phyloP scores from a whole-genome alignment of 2,329 filamentous ascomycete genomes.

The Claviceps sp. region DNA sequence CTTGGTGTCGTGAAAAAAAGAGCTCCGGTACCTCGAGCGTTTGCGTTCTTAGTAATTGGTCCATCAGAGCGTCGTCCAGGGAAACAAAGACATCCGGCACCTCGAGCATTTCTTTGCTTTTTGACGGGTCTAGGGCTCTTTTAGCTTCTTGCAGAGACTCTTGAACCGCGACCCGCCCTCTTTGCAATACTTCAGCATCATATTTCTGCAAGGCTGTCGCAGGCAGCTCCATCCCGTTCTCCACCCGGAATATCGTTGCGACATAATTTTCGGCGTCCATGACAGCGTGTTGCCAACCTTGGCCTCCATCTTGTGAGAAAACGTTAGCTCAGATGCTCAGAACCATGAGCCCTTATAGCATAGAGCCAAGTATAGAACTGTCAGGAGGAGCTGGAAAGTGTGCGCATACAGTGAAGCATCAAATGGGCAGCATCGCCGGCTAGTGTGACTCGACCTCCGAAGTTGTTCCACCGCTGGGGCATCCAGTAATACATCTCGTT shows the following conservation, averaged over 20 bases:
- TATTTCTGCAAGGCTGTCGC: conserved; percentile 15
- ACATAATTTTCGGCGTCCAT: conserved; percentile 26
- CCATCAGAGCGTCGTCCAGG: too few species aligned
- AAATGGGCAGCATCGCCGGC: conserved; percentile 29
- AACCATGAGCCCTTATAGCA: too few species aligned
- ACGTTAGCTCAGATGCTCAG: too few species aligned
- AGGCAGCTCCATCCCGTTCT: conserved; percentile 6
- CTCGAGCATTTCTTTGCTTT: conserved; percentile 21
- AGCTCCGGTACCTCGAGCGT: not conserved
- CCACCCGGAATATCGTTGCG: conserved; percentile 15
- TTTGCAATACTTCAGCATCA: conserved; percentile 18
- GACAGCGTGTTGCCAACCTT: conserved; percentile 31
- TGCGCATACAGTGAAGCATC: conserved; percentile 26
- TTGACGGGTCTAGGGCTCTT: conserved; percentile 16
- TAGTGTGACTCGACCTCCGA: conserved; percentile 20
- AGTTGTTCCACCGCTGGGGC: conserved; percentile 18
- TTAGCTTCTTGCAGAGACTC: conserved; percentile 21
- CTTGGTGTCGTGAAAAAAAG: too few species aligned
- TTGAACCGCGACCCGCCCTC: conserved; percentile 20
- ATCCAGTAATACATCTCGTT: conserved; percentile 26
- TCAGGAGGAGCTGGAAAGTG: not conserved
- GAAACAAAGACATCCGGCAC: conserved; percentile 6
- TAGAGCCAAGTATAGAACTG: not conserved
- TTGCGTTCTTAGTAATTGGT: too few species aligned
- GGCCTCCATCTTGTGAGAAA: conserved; percentile 22